A percentile compares a stretch with the other conserved stretches of the same genome.
Evolutionary conservation across 2,329 filamentous ascomycete genomes (phyloP).

Genomic region (Nothopassalora personata): DNA sequence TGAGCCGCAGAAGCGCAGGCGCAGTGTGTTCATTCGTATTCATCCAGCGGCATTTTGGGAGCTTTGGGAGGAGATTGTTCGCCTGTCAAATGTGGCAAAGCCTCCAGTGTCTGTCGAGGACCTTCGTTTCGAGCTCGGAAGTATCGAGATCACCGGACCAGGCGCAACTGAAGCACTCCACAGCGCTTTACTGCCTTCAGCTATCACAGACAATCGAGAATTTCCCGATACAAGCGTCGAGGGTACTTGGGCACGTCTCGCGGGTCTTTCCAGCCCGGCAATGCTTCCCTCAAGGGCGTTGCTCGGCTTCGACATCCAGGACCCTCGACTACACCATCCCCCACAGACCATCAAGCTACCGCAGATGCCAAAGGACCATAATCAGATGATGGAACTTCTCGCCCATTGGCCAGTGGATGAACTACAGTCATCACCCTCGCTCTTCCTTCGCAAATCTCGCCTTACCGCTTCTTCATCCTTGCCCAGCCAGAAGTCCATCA

Average conservation of each 20-base stretch:
- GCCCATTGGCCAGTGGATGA: slow-evolving; percentile 63
- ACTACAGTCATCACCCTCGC: slow-evolving; percentile 31
- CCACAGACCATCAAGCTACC: slow-evolving; percentile 49
- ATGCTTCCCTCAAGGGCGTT: slow-evolving; percentile 65
- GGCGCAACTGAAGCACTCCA: slow-evolving; percentile 73
- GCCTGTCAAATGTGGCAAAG: slow-evolving; percentile 54
- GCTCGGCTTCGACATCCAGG: slow-evolving; percentile 66
- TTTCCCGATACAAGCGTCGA: slow-evolving; percentile 38
- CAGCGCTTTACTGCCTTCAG: slow-evolving; percentile 55
- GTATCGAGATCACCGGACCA: slow-evolving; percentile 65
- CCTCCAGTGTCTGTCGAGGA: slow-evolving; percentile 62
- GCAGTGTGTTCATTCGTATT: slow-evolving; percentile 63
- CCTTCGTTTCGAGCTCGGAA: slow-evolving; percentile 66
- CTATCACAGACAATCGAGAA: slow-evolving; percentile 13
- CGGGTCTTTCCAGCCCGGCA: slow-evolving; percentile 61
- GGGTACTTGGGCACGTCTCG: slow-evolving; percentile 48
- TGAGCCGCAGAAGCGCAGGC: slow-evolving; percentile 37
- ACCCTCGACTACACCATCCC: slow-evolving; percentile 76
- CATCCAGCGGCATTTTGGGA: slow-evolving; percentile 77
- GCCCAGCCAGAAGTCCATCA: slow-evolving; percentile 72
- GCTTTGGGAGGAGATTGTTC: slow-evolving; percentile 59
- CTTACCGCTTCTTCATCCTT: slow-evolving; percentile 61
- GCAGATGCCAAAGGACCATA: slow-evolving; percentile 23
- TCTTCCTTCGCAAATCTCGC: slow-evolving; percentile 67
- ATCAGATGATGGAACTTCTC: slow-evolving; percentile 54